Evolutionary conservation across 495 filamentous ascomycete species (phyloP), one percentile per base, ranked within the genome.

Genomic region (Annulohypoxylon moriforme): DNA sequence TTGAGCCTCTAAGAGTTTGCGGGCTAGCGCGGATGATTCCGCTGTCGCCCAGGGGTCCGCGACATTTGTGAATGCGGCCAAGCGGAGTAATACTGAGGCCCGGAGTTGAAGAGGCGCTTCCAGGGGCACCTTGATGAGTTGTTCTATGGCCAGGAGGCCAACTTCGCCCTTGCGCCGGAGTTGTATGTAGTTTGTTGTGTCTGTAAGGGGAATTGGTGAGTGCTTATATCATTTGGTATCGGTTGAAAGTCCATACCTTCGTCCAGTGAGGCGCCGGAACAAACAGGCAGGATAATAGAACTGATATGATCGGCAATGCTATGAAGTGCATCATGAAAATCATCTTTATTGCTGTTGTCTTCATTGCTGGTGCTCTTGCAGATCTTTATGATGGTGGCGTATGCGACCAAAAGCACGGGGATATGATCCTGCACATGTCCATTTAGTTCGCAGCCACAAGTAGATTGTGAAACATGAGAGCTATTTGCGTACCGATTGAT

Each of bases 21-120:
- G 71, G 18, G 90, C 79, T 5, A 92, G 65, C 0, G 71, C 40
- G 13, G 76, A 76, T 0, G 87, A 81, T 2, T 71, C 68, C n/a
- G 68, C 33, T 1, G 82, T 84, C 29, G 82, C 83, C 89, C 90
- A 92, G 27, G 83, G 81, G 73, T 91, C 85, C 22, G 73, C 18
- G 22, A 72, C 1, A 40, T 85, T 83, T 3, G 85, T 84, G 76
- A 86, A 90, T 38, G 80, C 78, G 13, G 80, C 60, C 18, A 85
- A 31, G 16, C 76, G 76, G 58, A 80, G 55, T 0, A 83, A 74
- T 31, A 38, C 64, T 25, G 10, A 67, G 60, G 14, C 57, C 40
- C 13, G 61, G 50, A 79, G 69, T 10, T 63, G 61, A 10, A 78
- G 57, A 27, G 49, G 58, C 1, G 22, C 40, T 3, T 8, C 13